phyloP scores from a whole-genome alignment of 768 basidiomycete species.

The Fibroporia radiculosa region DNA sequence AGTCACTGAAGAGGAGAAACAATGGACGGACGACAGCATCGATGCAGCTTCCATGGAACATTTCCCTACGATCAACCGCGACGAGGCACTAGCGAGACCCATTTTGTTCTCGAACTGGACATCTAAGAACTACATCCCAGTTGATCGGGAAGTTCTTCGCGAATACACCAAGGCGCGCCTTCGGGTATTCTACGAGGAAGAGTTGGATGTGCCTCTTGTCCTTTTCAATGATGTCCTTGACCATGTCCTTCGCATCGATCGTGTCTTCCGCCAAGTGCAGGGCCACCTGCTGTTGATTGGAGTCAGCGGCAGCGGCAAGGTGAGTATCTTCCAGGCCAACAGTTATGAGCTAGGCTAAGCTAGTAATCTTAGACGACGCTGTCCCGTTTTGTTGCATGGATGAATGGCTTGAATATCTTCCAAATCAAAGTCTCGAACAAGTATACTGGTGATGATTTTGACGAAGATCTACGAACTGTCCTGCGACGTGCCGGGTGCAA shows the following conservation, averaged over 20 bases:
- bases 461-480: slow-evolving; percentile 93
- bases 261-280: slow-evolving; percentile 97
- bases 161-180: slow-evolving; percentile 97
- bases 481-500: slow-evolving; percentile 95
- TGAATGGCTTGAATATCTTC: slow-evolving; percentile 98
- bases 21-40: slow-evolving; percentile 92
- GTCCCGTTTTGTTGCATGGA: slow-evolving; percentile 99
- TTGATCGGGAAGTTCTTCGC: slow-evolving; percentile 85
- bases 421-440: slow-evolving; percentile 99
- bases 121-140: slow-evolving; percentile 91
- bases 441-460: slow-evolving; percentile 97
- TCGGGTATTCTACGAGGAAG: slow-evolving; percentile 98
- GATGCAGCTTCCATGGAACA: slow-evolving; percentile 77
- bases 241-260: slow-evolving; percentile 95
- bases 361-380: slow-evolving; percentile 69
- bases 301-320: slow-evolving; percentile 98
- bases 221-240: slow-evolving; percentile 98
- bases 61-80: slow-evolving; percentile 88
- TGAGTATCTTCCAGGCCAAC: slow-evolving; percentile 30
- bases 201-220: slow-evolving; percentile 94
- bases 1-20: slow-evolving; percentile 85
- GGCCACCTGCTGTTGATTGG: slow-evolving; percentile 95
- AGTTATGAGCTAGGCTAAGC: too few species aligned
- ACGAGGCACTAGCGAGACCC: slow-evolving; percentile 81
- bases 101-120: slow-evolving; percentile 99